Evolutionary conservation across 2,329 filamentous ascomycete genomes (phyloP), one percentile per base, ranked within the genome.

Genomic region (Botrytis fabae): DNA sequence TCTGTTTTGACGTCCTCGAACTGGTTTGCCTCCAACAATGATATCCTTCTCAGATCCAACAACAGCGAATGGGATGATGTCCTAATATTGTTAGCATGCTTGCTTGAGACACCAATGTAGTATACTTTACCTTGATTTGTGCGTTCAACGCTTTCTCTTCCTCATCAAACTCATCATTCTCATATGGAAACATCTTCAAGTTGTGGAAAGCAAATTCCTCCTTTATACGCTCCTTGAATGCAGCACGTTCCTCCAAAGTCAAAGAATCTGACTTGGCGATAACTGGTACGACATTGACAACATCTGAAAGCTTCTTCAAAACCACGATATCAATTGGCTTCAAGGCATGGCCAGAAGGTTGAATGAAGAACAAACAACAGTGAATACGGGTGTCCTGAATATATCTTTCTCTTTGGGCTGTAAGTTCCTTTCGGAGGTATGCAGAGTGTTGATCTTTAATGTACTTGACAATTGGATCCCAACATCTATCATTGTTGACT

Each of bases 401-500:
- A 85, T 99, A 99, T 81, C 96, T 92, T 86, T 99, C 96, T 85
- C 96, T 93, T 88, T 99, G 96, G 79, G 96, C 96, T 72, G 96
- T 98, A 81, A 99, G 94, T 85, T 99, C 96, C 89, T 99, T 99
- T 85, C 96, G 93, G 80, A 99, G 91, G 87, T 98, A 99, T 81
- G 96, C 95, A 70, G 94, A 98, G 88, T 99, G 96, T 88, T 99
- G 96, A 85, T 99, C 96, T 89, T 99, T 99, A 89, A 99, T 99
- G 86, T 99, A 99, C 88, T 99, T 99, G 88, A 99, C 95, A 83
- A 99, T 99, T 76, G 96, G 96, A 83, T 99, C 96, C 96, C 96
- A 99, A 91, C 96, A 99, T 89, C 96, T 93, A 86, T 99, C 96
- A 85, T 99, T 99, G 90, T 99, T 99, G 85, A 99, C 96, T 82